Percentiles rank a stretch among this genome's conserved stretches.
Evolutionary conservation across 371 early-diverging fungal species (phyloP).

Genomic region (Polyrhizophydium stewartii): DNA sequence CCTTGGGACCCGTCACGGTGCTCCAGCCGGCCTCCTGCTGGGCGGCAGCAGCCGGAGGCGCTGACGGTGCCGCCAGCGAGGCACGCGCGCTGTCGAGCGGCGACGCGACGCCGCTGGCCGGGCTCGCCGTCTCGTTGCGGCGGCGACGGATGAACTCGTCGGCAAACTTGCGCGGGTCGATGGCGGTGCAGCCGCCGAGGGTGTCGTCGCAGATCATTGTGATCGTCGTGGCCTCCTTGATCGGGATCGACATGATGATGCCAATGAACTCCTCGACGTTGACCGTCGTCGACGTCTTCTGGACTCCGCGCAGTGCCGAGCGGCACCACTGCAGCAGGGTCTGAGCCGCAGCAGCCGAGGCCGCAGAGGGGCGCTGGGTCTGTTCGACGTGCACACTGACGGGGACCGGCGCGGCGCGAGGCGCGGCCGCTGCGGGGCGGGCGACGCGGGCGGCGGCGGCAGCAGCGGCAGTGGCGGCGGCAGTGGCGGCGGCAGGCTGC

Average conservation of each 20-base stretch:
- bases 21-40: conserved; percentile 9
- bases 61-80: background rate
- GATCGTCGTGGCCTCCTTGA: conserved; percentile 34
- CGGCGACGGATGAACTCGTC: conserved; percentile 41
- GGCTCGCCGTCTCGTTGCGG: conserved; percentile 15
- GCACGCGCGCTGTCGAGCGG: background rate
- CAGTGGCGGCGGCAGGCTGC: background rate
- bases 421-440: background rate
- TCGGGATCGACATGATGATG: conserved; percentile 37
- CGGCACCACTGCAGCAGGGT: background rate
- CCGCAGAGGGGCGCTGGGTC: background rate
- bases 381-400: background rate
- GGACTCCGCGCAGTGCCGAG: background rate
- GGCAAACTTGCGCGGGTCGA: conserved; percentile 50
- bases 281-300: background rate
- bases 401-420: background rate
- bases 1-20: conserved; percentile 5
- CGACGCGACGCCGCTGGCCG: background rate
- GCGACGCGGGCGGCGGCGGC: background rate
- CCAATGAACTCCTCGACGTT: conserved; percentile 40
- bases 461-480: conserved; percentile 3
- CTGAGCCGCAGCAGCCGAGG: background rate
- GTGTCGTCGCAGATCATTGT: conserved; percentile 45
- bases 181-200: conserved; percentile 46
- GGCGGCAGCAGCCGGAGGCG: background rate